Evolutionary conservation across 208 protist species (phyloP).

Genomic region (Spironucleus salmonicida): DNA sequence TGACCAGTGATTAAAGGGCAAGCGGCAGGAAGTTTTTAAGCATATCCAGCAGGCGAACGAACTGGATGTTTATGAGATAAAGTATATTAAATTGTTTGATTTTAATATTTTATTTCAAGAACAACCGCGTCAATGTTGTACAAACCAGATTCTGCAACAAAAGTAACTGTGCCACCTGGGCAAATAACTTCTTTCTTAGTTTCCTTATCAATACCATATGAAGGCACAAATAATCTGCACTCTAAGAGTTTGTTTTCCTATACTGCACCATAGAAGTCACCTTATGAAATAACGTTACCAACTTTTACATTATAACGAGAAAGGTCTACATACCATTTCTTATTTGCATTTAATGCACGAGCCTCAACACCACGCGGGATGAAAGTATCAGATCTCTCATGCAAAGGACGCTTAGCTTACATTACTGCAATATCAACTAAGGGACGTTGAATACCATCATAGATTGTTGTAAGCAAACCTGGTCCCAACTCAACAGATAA

Average conservation of each 20-base stretch:
- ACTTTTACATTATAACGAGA: slow-evolving; percentile 60
- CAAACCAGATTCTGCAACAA: slow-evolving; percentile 65
- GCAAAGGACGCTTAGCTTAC: neutral
- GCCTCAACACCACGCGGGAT: slow-evolving; percentile 94
- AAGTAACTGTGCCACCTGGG: slow-evolving; percentile 65
- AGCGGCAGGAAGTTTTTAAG: slow-evolving; percentile 79
- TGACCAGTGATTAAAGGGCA: slow-evolving; percentile 78
- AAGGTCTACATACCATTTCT: slow-evolving; percentile 60
- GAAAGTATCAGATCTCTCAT: slow-evolving; percentile 67
- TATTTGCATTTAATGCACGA: slow-evolving; percentile 67
- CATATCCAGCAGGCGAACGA: slow-evolving; percentile 56
- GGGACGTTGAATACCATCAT: slow-evolving; percentile 99
- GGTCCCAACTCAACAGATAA: slow-evolving; percentile 97
- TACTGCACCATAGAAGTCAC: slow-evolving; percentile 84
- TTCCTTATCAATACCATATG: slow-evolving; percentile 37
- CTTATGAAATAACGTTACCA: slow-evolving; percentile 81
- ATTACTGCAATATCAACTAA: slow-evolving; percentile 81
- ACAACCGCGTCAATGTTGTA: slow-evolving; percentile 75
- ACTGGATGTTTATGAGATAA: slow-evolving; percentile 91
- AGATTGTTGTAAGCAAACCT: slow-evolving; percentile 95
- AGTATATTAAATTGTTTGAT: slow-evolving; percentile 61
- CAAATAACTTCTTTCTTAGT: neutral
- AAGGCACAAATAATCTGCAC: slow-evolving; percentile 87
- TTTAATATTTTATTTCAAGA: slow-evolving; percentile 59
- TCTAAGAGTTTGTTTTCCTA: slow-evolving; percentile 82